Evolutionary conservation across 2,329 filamentous ascomycete genomes (phyloP).

Genomic region (Hirsutella rhossiliensis): DNA sequence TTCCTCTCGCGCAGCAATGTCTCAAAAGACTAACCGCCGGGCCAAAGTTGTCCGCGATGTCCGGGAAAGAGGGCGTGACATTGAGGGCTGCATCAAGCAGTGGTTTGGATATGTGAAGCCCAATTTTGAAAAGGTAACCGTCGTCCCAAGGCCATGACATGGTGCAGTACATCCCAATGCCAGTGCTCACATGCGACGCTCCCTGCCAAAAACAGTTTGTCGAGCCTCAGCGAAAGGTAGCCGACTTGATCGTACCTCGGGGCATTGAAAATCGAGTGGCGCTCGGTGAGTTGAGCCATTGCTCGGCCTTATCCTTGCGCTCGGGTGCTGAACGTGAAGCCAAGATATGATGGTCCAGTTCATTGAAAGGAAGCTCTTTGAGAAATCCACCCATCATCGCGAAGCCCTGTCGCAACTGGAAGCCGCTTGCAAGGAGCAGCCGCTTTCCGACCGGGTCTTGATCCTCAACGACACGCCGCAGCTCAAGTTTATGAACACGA

Average conservation of each 20-base stretch:
- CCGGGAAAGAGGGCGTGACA: constrained; percentile 74
- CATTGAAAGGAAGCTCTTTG: constrained; percentile 73
- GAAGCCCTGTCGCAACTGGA: constrained; percentile 68
- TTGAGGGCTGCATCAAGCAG: constrained; percentile 94
- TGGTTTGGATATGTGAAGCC: constrained; percentile 97
- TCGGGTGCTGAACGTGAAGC: not conserved
- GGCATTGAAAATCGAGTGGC: constrained; percentile 92
- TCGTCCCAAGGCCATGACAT: not conserved
- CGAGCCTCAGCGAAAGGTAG: constrained; percentile 78
- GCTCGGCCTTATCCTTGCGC: not conserved
- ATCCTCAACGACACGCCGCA: constrained; percentile 69
- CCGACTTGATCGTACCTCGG: constrained; percentile 90
- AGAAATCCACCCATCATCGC: constrained; percentile 77
- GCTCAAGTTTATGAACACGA: constrained; percentile 77
- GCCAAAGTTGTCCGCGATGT: constrained; percentile 70
- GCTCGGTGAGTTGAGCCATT: constrained; percentile 44
- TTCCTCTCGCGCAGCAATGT: constrained; percentile 2
- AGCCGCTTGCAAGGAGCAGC: constrained; percentile 54
- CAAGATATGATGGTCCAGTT: constrained; percentile 86
- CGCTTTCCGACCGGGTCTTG: constrained; percentile 63
- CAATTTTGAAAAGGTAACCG: constrained; percentile 66
- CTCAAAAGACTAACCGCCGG: not conserved
- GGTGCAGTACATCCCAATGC: no score
- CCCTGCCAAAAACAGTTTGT: constrained; percentile 50
- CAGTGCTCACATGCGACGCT: not conserved